Conservation (phyloP, 352 stramenopile species). For the Pythium dissotocum region DNA sequence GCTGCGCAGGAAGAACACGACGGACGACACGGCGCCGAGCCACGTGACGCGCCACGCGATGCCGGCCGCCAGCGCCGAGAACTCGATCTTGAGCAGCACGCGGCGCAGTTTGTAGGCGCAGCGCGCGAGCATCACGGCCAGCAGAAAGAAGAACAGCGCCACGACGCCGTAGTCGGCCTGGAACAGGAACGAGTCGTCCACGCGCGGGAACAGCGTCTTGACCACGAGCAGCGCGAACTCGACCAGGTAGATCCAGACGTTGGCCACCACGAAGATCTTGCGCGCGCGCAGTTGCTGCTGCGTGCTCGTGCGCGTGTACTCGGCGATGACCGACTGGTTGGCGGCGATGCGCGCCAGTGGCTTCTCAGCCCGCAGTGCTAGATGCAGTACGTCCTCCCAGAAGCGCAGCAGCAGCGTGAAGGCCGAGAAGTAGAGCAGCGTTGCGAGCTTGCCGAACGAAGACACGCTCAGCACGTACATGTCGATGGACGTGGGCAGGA, state of each 20-base stretch:
- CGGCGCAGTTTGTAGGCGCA: conserved; percentile 48
- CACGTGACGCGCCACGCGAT: conserved; percentile 59
- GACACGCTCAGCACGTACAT: conserved; percentile 82
- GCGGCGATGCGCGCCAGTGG: conserved; percentile 59
- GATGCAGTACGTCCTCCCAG: conserved; percentile 73
- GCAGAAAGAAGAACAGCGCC: conserved; percentile 72
- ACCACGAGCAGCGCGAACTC: conserved; percentile 69
- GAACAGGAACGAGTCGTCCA: conserved; percentile 56
- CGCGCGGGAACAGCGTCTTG: conserved; percentile 67
- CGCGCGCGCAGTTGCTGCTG: conserved; percentile 44
- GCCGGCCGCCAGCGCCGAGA: conserved; percentile 57
- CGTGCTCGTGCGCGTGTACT: conserved; percentile 59
- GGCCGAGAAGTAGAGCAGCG: conserved; percentile 79
- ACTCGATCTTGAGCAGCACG: conserved; percentile 75
- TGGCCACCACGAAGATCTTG: conserved; percentile 77
- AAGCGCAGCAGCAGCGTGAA: conserved; percentile 82
- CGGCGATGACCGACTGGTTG: conserved; percentile 72
- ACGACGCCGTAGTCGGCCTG: conserved; percentile 73
- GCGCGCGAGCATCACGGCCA: conserved; percentile 68
- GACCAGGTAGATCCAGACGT: conserved; percentile 83
- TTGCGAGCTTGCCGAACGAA: conserved; percentile 73
- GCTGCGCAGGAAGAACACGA: conserved; percentile 66
- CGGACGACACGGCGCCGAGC: conserved; percentile 50
- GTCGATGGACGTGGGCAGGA: conserved; percentile 77
- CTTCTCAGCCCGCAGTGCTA: conserved; percentile 55